Evolutionary conservation across 2,329 filamentous ascomycete species (phyloP).

Genomic region (Epichloe gansuensis): DNA sequence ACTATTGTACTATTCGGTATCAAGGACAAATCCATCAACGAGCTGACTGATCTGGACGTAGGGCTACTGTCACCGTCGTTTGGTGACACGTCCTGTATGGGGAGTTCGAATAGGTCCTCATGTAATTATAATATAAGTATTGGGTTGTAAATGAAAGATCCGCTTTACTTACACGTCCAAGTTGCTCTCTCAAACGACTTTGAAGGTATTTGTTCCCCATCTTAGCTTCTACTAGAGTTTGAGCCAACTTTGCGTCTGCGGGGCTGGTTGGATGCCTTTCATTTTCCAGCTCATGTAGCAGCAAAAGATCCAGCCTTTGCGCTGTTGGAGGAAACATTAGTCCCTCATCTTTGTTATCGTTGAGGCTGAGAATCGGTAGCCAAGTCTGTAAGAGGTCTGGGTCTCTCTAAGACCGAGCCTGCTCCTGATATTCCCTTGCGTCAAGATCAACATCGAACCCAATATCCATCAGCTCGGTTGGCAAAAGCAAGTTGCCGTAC

Average conservation of each 20-base stretch:
- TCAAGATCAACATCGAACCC: slow-evolving; percentile 1
- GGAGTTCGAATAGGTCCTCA: slow-evolving; percentile 2
- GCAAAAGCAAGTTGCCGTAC: background rate
- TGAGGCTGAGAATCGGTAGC: slow-evolving; percentile 4
- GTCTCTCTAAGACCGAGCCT: slow-evolving; percentile 3
- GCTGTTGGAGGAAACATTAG: slow-evolving; percentile 1
- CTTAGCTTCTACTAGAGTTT: background rate
- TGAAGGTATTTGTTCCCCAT: background rate
- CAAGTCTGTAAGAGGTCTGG: slow-evolving; percentile 4
- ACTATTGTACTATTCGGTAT: background rate
- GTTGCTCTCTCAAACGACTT: background rate
- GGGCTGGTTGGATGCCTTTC: background rate
- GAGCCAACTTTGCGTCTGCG: slow-evolving; percentile 1
- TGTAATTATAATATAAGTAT: slow-evolving; percentile 1
- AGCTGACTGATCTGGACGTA: background rate
- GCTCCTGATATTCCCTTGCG: background rate
- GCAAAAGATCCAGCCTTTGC: background rate
- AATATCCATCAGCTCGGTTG: slow-evolving; percentile 1
- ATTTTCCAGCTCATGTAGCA: slow-evolving; percentile 5
- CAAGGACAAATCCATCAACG: background rate
- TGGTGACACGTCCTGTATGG: background rate
- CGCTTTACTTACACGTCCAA: background rate
- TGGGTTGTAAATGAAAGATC: background rate
- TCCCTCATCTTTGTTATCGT: slow-evolving; percentile 5
- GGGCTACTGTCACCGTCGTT: background rate